phyloP scores from a whole-genome alignment of 345 rosid genomes.

The Melaleuca alternifolia region DNA sequence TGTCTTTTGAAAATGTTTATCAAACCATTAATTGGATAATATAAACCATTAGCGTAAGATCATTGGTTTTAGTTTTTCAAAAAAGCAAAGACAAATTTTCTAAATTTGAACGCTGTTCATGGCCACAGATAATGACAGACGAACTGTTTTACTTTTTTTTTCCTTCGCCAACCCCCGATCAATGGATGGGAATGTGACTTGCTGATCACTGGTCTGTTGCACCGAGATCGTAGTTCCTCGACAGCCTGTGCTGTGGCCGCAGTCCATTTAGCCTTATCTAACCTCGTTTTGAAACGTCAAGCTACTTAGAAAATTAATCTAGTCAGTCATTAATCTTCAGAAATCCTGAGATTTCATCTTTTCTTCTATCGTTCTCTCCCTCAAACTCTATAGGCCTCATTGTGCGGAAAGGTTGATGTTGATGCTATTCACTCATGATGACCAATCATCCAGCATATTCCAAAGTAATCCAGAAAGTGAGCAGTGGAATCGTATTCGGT shows the following conservation, averaged over 20 bases:
- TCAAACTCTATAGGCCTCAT: not conserved
- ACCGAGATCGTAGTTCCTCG: not conserved
- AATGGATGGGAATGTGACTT: not conserved
- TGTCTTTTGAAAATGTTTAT: too few species aligned
- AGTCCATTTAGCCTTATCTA: not conserved
- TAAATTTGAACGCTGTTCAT: not conserved
- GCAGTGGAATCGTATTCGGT: not conserved
- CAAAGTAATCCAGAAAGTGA: not conserved
- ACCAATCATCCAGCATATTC: not conserved
- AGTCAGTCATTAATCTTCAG: not conserved
- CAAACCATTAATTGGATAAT: rapidly evolving
- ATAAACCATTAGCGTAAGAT: too few species aligned
- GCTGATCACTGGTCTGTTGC: not conserved
- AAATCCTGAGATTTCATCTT: not conserved
- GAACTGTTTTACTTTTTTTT: not conserved
- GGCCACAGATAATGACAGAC: not conserved
- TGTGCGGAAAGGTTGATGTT: not conserved
- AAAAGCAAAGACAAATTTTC: too few species aligned
- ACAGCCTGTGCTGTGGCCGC: not conserved
- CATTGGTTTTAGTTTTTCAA: too few species aligned
- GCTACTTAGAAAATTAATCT: not conserved
- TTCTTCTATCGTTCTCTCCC: not conserved
- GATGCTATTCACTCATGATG: not conserved
- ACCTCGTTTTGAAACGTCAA: not conserved
- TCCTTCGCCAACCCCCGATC: not conserved